Base-by-base conservation (phyloP, 1,139 yeast species). In the Candida freyschussii region DNA sequence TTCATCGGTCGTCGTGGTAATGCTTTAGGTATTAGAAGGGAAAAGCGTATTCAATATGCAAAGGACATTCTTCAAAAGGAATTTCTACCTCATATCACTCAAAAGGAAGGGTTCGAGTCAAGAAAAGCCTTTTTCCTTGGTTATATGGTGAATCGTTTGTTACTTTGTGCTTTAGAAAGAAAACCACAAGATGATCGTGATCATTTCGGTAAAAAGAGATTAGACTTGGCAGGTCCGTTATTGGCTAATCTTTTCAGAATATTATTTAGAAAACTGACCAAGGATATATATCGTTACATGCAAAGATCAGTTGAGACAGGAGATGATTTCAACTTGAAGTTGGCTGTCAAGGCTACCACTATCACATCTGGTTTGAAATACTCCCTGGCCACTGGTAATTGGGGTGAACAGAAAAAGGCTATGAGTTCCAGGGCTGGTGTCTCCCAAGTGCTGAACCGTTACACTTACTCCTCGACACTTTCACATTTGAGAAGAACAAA, bases 401-500 rank as follows among this genome's bases (percentile, higher is more conserved):
- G 99, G 99, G 98, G 98, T 67, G 98, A 93, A 64, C 98, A 91
- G 61, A 91, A 89, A 79, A 93, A 91, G 63, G 97, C 97, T 15
- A 91, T 93, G 98, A 80, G 94, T 42, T 81, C 96, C 15, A 81
- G 96, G 63, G 99, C 98, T 8, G 99, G 99, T 73, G 99, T 93
- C 33, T 91, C 98, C 13, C 98, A 93, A 69, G 98, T 93, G 48
- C 73, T 93, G 63, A 93, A 93, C 62, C 78, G 99, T 66, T 93
- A 91, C 63, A 93, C 98, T 7, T 93, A 91, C 60, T 86, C 97
- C 8, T 91, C 98, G 13, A 91, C 99, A 5, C 70, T 91, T 52
- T 91, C 98, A 37, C 98, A 93, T 70, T 80, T 93, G 65, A 78
- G 98, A 67, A 84, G 99, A 75, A 93, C 98, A 6, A 93, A 93